A percentile compares a stretch with the other conserved stretches of the same genome.
phyloP scores from a whole-genome alignment of 768 basidiomycete genomes.

The Rhizopogon sp. region DNA sequence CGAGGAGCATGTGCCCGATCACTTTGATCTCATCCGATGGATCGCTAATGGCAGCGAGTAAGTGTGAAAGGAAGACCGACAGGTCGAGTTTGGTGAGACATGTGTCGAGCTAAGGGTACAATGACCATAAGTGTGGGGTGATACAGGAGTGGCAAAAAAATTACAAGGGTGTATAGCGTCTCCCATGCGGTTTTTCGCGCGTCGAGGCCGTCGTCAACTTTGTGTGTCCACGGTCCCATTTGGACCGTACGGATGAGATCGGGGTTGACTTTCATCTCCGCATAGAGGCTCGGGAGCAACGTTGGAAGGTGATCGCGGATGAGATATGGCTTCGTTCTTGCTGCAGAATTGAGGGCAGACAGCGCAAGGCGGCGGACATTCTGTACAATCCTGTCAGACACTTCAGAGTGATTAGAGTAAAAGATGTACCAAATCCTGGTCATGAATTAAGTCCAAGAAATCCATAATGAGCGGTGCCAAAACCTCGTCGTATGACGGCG shows the following conservation, averaged over 20 bases:
- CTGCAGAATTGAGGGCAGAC: constrained; percentile 90
- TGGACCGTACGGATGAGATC: constrained; percentile 85
- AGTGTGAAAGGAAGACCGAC: constrained; percentile 74
- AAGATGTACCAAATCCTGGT: constrained; percentile 70
- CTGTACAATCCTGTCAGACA: constrained; percentile 34
- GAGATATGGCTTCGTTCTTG: constrained; percentile 90
- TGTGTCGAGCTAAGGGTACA: constrained; percentile 67
- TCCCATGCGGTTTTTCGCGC: constrained; percentile 97
- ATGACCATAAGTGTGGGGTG: neutral
- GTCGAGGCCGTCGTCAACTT: constrained; percentile 95
- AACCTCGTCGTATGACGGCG: constrained; percentile 83
- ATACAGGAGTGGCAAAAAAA: constrained; percentile 18
- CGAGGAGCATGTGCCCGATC: constrained; percentile 91
- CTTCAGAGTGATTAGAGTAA: neutral
- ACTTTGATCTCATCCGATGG: constrained; percentile 97
- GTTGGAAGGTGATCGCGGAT: constrained; percentile 76
- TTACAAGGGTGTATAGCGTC: constrained; percentile 90
- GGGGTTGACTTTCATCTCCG: constrained; percentile 76
- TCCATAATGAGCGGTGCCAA: constrained; percentile 86
- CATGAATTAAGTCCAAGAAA: constrained; percentile 88
- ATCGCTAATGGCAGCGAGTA: constrained; percentile 81
- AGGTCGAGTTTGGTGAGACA: constrained; percentile 86
- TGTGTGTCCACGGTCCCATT: constrained; percentile 97
- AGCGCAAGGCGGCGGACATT: constrained; percentile 86
- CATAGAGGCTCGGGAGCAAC: constrained; percentile 80